These are phyloP conservation scores for Tuctoria greenei DNA, from an alignment of 176 grass and related monocot genomes.

Conservation along the genomic window DNA sequence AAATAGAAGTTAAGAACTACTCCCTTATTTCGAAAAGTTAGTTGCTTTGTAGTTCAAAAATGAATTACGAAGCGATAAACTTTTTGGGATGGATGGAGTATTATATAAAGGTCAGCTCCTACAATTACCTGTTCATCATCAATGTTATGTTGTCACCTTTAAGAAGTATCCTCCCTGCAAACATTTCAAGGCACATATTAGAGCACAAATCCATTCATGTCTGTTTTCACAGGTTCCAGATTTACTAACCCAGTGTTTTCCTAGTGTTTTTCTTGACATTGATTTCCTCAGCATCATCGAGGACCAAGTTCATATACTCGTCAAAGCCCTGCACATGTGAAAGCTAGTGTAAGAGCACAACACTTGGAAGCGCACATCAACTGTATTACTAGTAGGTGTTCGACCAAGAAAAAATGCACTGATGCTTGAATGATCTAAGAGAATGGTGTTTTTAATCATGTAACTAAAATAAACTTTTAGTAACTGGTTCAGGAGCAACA, in stretches of 20 bases:
- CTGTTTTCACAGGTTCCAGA: neutral
- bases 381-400: neutral
- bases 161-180: slow-evolving; percentile 80
- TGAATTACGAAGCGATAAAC: too few species aligned
- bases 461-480: neutral
- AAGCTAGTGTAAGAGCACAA: neutral
- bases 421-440: neutral
- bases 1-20: too few species aligned
- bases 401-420: neutral
- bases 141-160: slow-evolving; percentile 98
- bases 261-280: slow-evolving; percentile 84
- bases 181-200: slow-evolving; percentile 20
- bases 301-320: slow-evolving; percentile 98
- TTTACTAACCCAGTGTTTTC: slow-evolving; percentile 66
- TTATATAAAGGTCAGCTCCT: too few species aligned
- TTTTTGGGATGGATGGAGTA: too few species aligned
- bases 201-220: neutral
- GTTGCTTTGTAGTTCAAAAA: too few species aligned
- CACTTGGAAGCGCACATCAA: neutral
- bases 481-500: neutral
- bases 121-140: slow-evolving; percentile 96
- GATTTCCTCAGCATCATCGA: slow-evolving; percentile 91
- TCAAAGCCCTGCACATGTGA: slow-evolving; percentile 72
- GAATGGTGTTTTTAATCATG: neutral
- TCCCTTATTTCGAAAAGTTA: too few species aligned